Percentiles rank a stretch among this genome's conserved stretches.
phyloP scores from a whole-genome alignment of 129 eudicot genomes.

The Escallonia rubra region DNA sequence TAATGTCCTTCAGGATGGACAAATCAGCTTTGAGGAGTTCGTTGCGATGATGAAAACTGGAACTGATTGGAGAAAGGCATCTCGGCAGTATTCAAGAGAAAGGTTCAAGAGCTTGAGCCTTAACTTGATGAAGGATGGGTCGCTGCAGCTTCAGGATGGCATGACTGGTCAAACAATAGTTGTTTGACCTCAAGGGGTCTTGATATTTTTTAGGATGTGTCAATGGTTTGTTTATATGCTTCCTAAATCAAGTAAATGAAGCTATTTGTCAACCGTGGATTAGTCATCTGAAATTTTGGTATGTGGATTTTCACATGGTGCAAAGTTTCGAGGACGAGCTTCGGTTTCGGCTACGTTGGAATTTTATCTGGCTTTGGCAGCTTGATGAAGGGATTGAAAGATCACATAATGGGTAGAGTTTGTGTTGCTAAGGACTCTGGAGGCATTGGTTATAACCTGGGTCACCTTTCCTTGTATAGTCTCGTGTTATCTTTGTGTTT shows the following conservation, averaged over 20 bases:
- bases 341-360: neutral
- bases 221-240: conserved; percentile 7
- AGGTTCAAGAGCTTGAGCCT: conserved; percentile 90
- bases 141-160: conserved; percentile 75
- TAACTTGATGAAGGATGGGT: conserved; percentile 88
- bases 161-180: conserved; percentile 64
- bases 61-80: conserved; percentile 99
- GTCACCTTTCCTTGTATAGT: conserved; percentile 17
- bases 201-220: neutral
- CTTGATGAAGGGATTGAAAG: neutral
- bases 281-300: neutral
- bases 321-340: neutral
- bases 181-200: conserved; percentile 35
- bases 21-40: conserved; percentile 82
- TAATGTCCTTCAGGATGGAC: conserved; percentile 62
- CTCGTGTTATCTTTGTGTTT: neutral
- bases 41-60: conserved; percentile 98
- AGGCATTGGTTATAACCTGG: neutral
- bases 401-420: conserved; percentile 3
- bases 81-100: conserved; percentile 88
- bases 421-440: conserved; percentile 2
- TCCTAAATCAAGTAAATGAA: neutral
- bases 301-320: neutral
- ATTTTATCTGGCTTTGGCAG: neutral
- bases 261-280: neutral